Base-by-base conservation (phyloP, 2,329 filamentous ascomycete species). In the Sporothrix inflata region DNA sequence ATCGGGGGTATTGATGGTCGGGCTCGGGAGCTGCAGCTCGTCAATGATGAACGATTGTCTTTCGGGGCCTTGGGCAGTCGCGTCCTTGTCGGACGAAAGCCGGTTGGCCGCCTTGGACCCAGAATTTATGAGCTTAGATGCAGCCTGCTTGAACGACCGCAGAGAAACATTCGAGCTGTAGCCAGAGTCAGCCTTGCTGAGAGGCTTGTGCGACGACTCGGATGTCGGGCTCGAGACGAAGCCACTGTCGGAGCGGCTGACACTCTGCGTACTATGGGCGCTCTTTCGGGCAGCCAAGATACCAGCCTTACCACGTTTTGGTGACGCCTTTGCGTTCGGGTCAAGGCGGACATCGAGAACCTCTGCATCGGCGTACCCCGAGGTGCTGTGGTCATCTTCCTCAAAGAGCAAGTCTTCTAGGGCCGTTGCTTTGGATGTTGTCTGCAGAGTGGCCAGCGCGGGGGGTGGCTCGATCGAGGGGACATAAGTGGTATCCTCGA, bases 131-230 rank as follows among this genome's bases (percentile, higher is more conserved):
- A 77, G 72, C 73, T 80, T 82, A 9, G 78, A 76, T 3, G 73
- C 73, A 3, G 74, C 70, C 27, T 82, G 80, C 70, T 78, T 81
- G n/a, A 86, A 82, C 0, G 88, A 89, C 51, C 85, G 83, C 21
- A 89, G 78, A 14, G 88, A 90, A 4, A 87, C 81, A 75, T 86
- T 89, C 8, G 88, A 90, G 76, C 87, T 87, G 76, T 90, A 90
- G 19, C 88, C 88, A 34, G 87, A 90, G 76, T 90, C 88, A 51
- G 86, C 84, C 74, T 89, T 89, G 42, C 85, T 83, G n/a, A 88
- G 79, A 5, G 84, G 79, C 71, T 83, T 85, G 19, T 80, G 80
- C 0, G 83, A 81, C 16, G 75, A 79, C 67, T 84, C 82, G 4
- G 83, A 83, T 1, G 81, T 81, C 4, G 84, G 83, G 70, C 82